Percentiles rank a stretch among this genome's conserved stretches.
Conservation (phyloP, 768 basidiomycete genomes). For the Hypholoma sublateritium region DNA sequence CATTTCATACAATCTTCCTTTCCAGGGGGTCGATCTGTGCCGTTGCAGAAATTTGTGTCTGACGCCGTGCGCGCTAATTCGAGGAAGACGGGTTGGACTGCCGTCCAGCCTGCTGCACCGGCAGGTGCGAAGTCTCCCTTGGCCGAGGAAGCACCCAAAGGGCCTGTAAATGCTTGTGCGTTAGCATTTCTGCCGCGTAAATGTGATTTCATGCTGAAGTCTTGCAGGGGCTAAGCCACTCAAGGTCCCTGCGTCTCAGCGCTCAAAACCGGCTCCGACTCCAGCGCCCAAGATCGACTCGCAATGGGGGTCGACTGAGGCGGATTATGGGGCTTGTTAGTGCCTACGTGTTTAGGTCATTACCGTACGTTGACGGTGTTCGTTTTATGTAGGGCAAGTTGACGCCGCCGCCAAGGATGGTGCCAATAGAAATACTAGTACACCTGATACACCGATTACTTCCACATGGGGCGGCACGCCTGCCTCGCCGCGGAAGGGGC, state of each 20-base stretch:
- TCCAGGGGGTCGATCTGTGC: conserved; percentile 20
- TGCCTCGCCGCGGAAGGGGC: background rate
- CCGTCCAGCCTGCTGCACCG: background rate
- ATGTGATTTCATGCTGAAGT: background rate
- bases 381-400: background rate
- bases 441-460: background rate
- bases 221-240: conserved; percentile 14
- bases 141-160: conserved; percentile 3
- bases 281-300: background rate
- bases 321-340: background rate
- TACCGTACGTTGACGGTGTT: background rate
- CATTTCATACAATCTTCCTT: background rate
- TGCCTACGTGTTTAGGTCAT: background rate
- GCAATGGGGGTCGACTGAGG: background rate
- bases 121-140: conserved; percentile 8
- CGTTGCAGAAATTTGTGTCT: conserved; percentile 12
- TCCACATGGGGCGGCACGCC: background rate
- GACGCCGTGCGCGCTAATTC: conserved; percentile 1
- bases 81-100: conserved; percentile 6
- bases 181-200: background rate
- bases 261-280: background rate
- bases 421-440: background rate
- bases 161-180: conserved; percentile 16
- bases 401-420: background rate
- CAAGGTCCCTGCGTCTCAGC: conserved; percentile 2